Conservation (phyloP, 805 yeast genomes). For the Lipomyces orientalis region DNA sequence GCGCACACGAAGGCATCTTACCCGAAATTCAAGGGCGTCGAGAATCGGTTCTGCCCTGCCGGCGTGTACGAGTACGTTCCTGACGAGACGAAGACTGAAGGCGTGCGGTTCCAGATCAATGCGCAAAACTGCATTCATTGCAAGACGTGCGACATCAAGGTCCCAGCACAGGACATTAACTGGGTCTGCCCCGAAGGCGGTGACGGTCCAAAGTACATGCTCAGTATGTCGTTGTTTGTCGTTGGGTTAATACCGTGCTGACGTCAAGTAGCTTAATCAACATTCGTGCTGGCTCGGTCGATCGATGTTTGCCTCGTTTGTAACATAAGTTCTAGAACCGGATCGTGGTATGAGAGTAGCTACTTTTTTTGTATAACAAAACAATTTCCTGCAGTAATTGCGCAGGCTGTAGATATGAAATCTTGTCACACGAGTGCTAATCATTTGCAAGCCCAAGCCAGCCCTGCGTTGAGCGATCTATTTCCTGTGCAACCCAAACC, state of each 20-base stretch:
- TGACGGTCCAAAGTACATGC: slow-evolving; percentile 88
- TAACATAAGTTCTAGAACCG: background rate
- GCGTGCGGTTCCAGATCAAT: slow-evolving; percentile 89
- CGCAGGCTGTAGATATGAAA: too few species aligned
- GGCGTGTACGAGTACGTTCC: slow-evolving; percentile 95
- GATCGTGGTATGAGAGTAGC: background rate
- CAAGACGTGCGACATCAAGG: slow-evolving; percentile 92
- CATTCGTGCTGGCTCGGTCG: too few species aligned
- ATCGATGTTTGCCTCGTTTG: background rate
- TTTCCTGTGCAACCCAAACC: too few species aligned
- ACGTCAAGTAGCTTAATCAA: too few species aligned
- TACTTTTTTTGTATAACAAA: too few species aligned
- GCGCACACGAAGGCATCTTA: slow-evolving; percentile 72
- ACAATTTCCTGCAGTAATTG: too few species aligned
- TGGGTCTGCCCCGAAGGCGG: slow-evolving; percentile 99
- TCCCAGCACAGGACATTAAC: slow-evolving; percentile 88
- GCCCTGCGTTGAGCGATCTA: too few species aligned
- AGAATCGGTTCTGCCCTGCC: slow-evolving; percentile 94
- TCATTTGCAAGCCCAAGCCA: too few species aligned
- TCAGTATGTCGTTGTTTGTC: slow-evolving; percentile 13
- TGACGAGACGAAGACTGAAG: slow-evolving; percentile 60
- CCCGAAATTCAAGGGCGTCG: slow-evolving; percentile 84
- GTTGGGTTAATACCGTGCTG: background rate
- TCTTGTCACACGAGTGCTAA: too few species aligned
- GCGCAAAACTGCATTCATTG: slow-evolving; percentile 98